A percentile compares a stretch with the other conserved stretches of the same genome.
These are phyloP conservation scores for Mucor sp. DNA, from an alignment of 371 early-diverging fungal species.

Conservation along the genomic window DNA sequence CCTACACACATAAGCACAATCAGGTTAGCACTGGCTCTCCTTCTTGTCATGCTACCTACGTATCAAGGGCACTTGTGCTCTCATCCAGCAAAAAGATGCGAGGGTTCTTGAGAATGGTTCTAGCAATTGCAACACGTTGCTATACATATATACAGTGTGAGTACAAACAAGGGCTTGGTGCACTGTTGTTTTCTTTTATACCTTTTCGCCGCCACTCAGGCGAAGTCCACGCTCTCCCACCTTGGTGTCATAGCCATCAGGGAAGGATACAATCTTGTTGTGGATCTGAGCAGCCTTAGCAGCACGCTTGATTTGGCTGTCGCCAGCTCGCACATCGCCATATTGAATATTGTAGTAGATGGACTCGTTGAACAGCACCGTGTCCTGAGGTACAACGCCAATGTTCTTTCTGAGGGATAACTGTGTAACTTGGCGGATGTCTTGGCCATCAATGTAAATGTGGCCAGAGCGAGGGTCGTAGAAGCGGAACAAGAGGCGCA, in stretches of 20 bases:
- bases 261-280: constrained; percentile 63
- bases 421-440: constrained; percentile 75
- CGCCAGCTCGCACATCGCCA: constrained; percentile 61
- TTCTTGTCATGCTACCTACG: constrained; percentile 12
- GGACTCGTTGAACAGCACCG: constrained; percentile 83
- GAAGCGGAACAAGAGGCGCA: constrained; percentile 90
- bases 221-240: constrained; percentile 94
- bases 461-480: constrained; percentile 81
- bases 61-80: constrained; percentile 68
- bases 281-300: constrained; percentile 86
- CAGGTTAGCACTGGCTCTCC: neutral
- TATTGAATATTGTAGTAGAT: constrained; percentile 83
- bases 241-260: constrained; percentile 85
- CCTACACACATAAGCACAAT: constrained; percentile 11
- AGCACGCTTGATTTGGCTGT: constrained; percentile 70
- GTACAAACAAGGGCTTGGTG: neutral
- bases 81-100: constrained; percentile 46
- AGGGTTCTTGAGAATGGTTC: constrained; percentile 48
- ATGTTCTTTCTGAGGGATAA: constrained; percentile 66
- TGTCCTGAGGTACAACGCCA: constrained; percentile 89
- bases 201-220: constrained; percentile 90
- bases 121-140: constrained; percentile 55
- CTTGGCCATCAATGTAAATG: constrained; percentile 89
- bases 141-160: constrained; percentile 54
- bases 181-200: neutral